Evolutionary conservation across 306 rosid species (phyloP).

Genomic region (Lathyrus oleraceus): DNA sequence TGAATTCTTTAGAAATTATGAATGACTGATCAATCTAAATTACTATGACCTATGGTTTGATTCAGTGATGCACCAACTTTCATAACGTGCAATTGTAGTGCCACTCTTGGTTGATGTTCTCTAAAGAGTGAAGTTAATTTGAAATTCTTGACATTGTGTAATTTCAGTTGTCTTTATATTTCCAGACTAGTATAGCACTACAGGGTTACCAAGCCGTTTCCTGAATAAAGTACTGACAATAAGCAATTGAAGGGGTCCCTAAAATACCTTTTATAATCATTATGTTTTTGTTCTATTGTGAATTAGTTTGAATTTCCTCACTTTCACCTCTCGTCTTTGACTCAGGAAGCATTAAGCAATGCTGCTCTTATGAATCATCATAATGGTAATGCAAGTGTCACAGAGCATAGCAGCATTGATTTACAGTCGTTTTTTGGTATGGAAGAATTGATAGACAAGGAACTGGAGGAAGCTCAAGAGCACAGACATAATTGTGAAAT

Average conservation of each 20-base stretch:
- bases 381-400: slow-evolving; percentile 51
- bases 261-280: neutral
- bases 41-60: slow-evolving; percentile 3
- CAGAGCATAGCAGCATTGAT: slow-evolving; percentile 42
- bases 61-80: slow-evolving; percentile 12
- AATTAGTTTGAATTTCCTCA: slow-evolving; percentile 24
- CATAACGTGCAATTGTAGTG: neutral
- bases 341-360: slow-evolving; percentile 51
- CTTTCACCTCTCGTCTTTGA: slow-evolving; percentile 17
- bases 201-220: slow-evolving; percentile 43
- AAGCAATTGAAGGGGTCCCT: slow-evolving; percentile 33
- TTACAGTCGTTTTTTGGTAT: slow-evolving; percentile 60
- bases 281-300: slow-evolving; percentile 4
- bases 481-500: slow-evolving; percentile 77
- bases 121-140: slow-evolving; percentile 16
- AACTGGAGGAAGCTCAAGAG: slow-evolving; percentile 90
- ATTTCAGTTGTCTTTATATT: slow-evolving; percentile 28
- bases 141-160: slow-evolving; percentile 11
- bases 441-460: slow-evolving; percentile 86
- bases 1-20: slow-evolving; percentile 14
- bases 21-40: slow-evolving; percentile 13
- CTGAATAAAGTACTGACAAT: slow-evolving; percentile 34
- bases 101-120: slow-evolving; percentile 24
- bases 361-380: slow-evolving; percentile 44
- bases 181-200: slow-evolving; percentile 43